These are phyloP conservation scores for Candida maltosa DNA, from an alignment of 805 yeast genomes.

Conservation along the genomic window DNA sequence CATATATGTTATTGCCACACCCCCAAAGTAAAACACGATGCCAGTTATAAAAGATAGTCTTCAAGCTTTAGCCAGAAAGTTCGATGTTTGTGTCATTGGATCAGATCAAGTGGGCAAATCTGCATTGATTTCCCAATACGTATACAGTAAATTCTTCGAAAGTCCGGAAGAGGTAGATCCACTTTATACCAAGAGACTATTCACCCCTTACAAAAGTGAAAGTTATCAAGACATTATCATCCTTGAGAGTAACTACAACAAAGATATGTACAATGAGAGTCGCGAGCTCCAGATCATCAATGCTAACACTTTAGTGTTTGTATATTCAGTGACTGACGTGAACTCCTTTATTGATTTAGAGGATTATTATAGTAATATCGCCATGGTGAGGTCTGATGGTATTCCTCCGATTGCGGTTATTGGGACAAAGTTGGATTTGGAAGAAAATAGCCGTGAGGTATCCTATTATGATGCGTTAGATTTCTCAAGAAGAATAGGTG, in stretches of 20 bases:
- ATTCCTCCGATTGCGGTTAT: constrained; percentile 30
- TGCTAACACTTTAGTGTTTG: constrained; percentile 26
- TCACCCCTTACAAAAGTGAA: constrained; percentile 7
- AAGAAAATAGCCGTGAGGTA: constrained; percentile 24
- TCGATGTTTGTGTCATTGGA: constrained; percentile 30
- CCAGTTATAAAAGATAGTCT: constrained; percentile 10
- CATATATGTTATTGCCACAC: no score
- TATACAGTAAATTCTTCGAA: constrained; percentile 18
- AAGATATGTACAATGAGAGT: constrained; percentile 24
- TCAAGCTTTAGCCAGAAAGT: constrained; percentile 12
- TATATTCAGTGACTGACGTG: constrained; percentile 24
- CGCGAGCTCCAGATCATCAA: constrained; percentile 26
- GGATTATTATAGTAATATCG: constrained; percentile 23
- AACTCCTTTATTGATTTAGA: constrained; percentile 26
- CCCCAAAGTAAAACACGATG: no score
- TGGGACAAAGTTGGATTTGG: constrained; percentile 27
- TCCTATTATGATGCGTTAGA: constrained; percentile 23
- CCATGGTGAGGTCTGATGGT: constrained; percentile 15
- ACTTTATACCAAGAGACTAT: constrained; percentile 17
- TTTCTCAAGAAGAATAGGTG: constrained; percentile 24
- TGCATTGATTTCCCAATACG: constrained; percentile 20
- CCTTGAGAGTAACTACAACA: constrained; percentile 24
- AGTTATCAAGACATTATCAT: constrained; percentile 25
- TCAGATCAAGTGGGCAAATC: constrained; percentile 22
- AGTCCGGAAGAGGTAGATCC: constrained; percentile 20